Evolutionary conservation across 306 rosid genomes (phyloP).

Genomic region (Alnus rubra): DNA sequence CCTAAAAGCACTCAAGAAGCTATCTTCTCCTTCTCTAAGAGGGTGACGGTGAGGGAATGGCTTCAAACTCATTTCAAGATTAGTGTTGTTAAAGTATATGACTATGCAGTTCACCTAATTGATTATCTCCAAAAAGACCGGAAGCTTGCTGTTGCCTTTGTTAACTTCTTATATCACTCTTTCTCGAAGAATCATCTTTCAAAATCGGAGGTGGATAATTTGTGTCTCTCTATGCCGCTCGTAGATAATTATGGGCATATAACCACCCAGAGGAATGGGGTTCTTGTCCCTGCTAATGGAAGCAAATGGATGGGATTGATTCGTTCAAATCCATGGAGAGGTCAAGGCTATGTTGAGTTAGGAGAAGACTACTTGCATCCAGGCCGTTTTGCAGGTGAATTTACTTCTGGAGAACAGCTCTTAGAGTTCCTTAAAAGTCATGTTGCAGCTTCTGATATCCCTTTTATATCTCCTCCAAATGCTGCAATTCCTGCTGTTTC

Average conservation of each 20-base stretch:
- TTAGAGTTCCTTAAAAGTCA: constrained; percentile 41
- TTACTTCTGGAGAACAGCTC: constrained; percentile 15
- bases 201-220: neutral
- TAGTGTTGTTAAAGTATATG: constrained; percentile 1
- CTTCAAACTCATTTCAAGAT: constrained; percentile 29
- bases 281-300: constrained; percentile 62
- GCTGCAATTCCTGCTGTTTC: constrained; percentile 44
- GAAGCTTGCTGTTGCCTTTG: constrained; percentile 38
- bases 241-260: constrained; percentile 54
- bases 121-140: constrained; percentile 7
- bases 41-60: constrained; percentile 43
- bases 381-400: constrained; percentile 37
- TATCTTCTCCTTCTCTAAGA: constrained; percentile 13
- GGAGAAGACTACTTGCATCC: constrained; percentile 44
- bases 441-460: constrained; percentile 58
- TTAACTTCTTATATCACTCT: constrained; percentile 62
- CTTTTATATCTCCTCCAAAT: constrained; percentile 59
- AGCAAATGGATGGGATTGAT: constrained; percentile 72
- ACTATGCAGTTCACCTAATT: constrained; percentile 36
- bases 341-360: constrained; percentile 51
- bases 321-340: constrained; percentile 62
- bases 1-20: constrained; percentile 54
- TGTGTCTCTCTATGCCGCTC: constrained; percentile 67
- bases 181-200: constrained; percentile 12
- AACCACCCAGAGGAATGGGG: constrained; percentile 6